These are phyloP conservation scores for Tephrocybe rancida DNA, from an alignment of 768 basidiomycete genomes.

Conservation along the genomic window DNA sequence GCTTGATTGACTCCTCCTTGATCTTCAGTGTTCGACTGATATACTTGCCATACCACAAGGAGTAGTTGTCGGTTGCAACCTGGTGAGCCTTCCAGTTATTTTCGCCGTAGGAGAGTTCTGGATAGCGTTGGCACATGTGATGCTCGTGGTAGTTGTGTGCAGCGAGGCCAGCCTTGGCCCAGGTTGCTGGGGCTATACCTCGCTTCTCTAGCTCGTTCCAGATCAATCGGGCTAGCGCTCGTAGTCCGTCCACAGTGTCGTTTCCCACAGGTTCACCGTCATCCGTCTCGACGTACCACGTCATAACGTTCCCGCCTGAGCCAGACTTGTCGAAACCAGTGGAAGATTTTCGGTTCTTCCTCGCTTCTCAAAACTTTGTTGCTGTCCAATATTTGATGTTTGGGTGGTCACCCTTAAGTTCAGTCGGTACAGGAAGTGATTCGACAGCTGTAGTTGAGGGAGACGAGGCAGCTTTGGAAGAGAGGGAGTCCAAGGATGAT, in stretches of 20 bases:
- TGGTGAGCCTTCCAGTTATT: conserved; percentile 11
- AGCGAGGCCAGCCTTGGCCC: neutral
- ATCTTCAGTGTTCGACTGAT: no score
- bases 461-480: neutral
- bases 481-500: neutral
- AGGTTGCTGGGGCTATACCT: conserved; percentile 1
- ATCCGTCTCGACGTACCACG: conserved; percentile 3
- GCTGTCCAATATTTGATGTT: neutral
- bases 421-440: neutral
- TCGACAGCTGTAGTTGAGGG: neutral
- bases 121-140: conserved; percentile 8
- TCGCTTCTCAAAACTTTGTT: neutral
- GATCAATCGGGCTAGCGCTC: neutral
- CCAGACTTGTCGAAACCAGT: neutral
- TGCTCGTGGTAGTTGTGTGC: conserved; percentile 10
- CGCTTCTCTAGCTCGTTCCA: neutral
- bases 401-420: neutral
- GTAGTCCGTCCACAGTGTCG: neutral
- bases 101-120: conserved; percentile 3
- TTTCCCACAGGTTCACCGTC: conserved; percentile 1
- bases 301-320: neutral
- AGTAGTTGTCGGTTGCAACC: conserved; percentile 9
- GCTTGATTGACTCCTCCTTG: no score
- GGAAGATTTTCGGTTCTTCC: neutral
- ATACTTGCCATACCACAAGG: no score